Percentiles rank a stretch among this genome's conserved stretches.
These are phyloP conservation scores for Coniella vitis DNA, from an alignment of 2,329 filamentous ascomycete genomes.

Conservation along the genomic window DNA sequence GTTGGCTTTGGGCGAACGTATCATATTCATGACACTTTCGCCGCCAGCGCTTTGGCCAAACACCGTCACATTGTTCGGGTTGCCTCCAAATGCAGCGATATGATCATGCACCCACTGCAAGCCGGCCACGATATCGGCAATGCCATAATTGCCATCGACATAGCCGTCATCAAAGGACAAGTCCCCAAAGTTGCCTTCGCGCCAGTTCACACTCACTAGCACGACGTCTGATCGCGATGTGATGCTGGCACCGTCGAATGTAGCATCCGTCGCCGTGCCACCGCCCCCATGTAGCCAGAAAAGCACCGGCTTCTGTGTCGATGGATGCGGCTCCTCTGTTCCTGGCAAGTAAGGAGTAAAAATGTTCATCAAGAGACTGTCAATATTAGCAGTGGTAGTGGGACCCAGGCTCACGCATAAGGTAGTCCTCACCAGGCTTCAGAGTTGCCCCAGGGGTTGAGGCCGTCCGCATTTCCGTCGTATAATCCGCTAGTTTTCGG, in stretches of 20 bases:
- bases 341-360: slow-evolving; percentile 23
- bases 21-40: neutral
- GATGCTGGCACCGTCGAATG: slow-evolving; percentile 40
- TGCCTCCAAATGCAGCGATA: neutral
- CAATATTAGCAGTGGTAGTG: too few species aligned
- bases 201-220: neutral
- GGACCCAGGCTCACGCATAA: too few species aligned
- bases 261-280: slow-evolving; percentile 26
- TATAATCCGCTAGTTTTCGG: neutral
- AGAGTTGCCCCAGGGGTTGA: neutral
- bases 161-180: neutral
- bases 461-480: neutral
- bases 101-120: neutral
- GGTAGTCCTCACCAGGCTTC: too few species aligned
- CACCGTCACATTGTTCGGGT: neutral
- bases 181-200: neutral
- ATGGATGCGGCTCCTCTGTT: slow-evolving; percentile 1
- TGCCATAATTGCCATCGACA: neutral
- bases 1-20: neutral
- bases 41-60: neutral
- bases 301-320: slow-evolving; percentile 22
- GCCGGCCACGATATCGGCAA: slow-evolving; percentile 17
- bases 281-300: slow-evolving; percentile 38
- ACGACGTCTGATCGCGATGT: slow-evolving; percentile 21
- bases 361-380: slow-evolving; percentile 27